Evolutionary conservation across 345 rosid genomes (phyloP).

Genomic region (Schrenkiella parvula): DNA sequence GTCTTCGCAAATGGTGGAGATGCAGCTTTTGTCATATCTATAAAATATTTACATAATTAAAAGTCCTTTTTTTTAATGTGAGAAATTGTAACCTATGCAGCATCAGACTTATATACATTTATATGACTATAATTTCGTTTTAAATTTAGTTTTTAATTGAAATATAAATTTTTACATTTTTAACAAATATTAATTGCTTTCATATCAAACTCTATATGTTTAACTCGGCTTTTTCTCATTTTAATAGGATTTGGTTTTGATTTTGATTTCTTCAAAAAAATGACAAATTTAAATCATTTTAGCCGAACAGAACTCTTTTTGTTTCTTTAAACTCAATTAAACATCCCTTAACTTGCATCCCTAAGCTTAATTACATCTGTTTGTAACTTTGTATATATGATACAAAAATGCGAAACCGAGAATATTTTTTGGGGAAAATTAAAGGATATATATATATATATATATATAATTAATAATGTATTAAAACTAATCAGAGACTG

Average conservation of each 20-base stretch:
- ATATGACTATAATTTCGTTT: too few species aligned
- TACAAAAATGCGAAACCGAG: too few species aligned
- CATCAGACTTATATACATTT: too few species aligned
- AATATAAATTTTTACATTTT: too few species aligned
- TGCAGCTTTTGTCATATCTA: background rate
- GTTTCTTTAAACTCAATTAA: background rate
- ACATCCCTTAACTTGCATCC: background rate
- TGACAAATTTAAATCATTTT: background rate
- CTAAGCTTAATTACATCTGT: background rate
- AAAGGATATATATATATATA: too few species aligned
- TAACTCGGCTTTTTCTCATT: background rate
- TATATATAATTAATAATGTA: too few species aligned
- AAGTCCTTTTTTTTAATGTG: background rate
- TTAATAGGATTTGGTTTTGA: background rate
- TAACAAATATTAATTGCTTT: too few species aligned
- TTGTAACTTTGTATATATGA: background rate
- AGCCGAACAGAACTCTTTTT: background rate
- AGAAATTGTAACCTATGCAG: background rate
- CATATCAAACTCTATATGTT: too few species aligned
- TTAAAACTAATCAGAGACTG: background rate
- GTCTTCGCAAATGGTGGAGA: slow-evolving; percentile 10
- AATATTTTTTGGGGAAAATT: too few species aligned
- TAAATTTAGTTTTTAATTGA: too few species aligned
- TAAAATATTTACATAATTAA: background rate
- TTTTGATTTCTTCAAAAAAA: background rate